Base-by-base conservation (phyloP, 2,329 filamentous ascomycete species). In the Scytalidium lignicola region DNA sequence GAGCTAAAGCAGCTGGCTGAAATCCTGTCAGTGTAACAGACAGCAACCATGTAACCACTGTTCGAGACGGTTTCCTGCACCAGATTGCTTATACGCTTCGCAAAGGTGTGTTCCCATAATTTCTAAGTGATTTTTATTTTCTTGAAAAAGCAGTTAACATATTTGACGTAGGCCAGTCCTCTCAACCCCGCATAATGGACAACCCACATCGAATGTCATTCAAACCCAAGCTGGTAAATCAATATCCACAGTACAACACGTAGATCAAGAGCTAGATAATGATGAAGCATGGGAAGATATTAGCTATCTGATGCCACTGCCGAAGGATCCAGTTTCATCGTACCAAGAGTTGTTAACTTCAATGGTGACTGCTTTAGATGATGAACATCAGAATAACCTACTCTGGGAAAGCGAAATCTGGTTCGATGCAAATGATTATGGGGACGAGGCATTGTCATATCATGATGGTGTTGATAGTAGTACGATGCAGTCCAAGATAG, bases 11-110 rank as follows among this genome's bases (percentile, higher is more conserved):
- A 29, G 43, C 20, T 32, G 19, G 26, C 17, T 32, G 19, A 44
- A 46, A 39, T 37, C 13, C 22, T 32, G 51, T 32, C 52, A 79
- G 76, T 80, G 76, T 58, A 75, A 77, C 55, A 74, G 78, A 55
- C 70, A 72, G 21, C 74, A 75, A 23, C 76, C 76, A 13, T 79
- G 76, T 62, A 71, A 70, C 41, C 78, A 79, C 56, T 80, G 76
- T 54, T 64, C 69, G 20, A 71, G 76, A 32, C 69, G 76, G 23
- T 79, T 75, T 52, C 76, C 76, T 0, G 73, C 71, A 46, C 75
- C 75, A 1, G 56, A 65, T 6, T 80, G 76, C 59, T 69, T 76
- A 54, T 80, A 80, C 54, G 67, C 58, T 15, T 50, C 52, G 13
- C 52, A 46, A 26, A 62, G 55, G 64, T 66, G 48, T 54, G 55